Base-by-base conservation (phyloP, 495 filamentous ascomycete genomes). In the Cercophora samala region DNA sequence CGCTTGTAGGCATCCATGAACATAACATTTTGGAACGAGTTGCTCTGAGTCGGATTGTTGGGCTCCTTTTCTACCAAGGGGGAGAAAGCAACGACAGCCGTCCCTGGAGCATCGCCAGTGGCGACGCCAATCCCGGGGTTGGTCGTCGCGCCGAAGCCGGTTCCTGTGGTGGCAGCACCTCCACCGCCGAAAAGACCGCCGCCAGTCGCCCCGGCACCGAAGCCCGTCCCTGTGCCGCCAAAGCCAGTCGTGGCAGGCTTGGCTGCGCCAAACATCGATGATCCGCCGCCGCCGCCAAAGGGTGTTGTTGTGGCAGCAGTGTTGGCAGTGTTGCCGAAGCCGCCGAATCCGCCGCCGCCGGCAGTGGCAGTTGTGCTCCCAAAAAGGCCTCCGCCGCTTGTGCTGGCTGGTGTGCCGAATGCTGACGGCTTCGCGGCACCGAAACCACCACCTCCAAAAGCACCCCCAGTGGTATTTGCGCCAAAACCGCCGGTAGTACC, bases 1-100 rank as follows among this genome's bases (percentile, higher is more conserved):
- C 93, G 93, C 74, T 86, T 87, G 79, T 97, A 98, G 0, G 92
- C 87, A 58, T 88, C 88, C 84, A 90, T 89, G 70, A 97, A 96
- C 17, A 87, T 86, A 68, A 99, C 90, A 70, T 89, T 97, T 75
- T 98, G 94, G 74, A 88, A 99, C 24, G 90, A 84, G 73, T 90
- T 91, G 62, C 82, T 89, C 55, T 83, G 80, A 37, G 74, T 46
- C 0, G 71, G 85, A 5, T 80, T 80, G 61, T 79, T 81, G 18
- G 73, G 73, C 70, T 99, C 96, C 74, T 97, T 98, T 78, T 99
- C 95, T n/a, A 83, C 81, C 52, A 84, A 85, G 0, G 92, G 79
- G 58, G 84, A 80, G 78, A 97, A 99, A 6, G 89, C 87, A 17
- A 80, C 77, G 22, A 88, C 86, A 19, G 86, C 92, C 6, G 96